Conservation (phyloP, 306 rosid species). For the Quercus dentata region DNA sequence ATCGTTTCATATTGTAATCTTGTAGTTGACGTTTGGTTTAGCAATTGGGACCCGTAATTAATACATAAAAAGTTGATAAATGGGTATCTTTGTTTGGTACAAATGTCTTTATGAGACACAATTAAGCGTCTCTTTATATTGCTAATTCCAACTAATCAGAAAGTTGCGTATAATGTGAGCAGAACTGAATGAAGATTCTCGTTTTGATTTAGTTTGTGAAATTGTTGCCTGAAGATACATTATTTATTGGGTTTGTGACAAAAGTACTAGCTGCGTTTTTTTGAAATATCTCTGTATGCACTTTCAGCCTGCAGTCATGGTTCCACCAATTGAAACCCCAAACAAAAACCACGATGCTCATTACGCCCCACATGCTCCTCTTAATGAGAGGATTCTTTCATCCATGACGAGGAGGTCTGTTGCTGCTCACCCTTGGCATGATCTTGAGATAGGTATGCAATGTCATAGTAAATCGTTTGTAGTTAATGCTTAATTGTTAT, state of each 20-base stretch:
- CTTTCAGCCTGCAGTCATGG: slow-evolving; percentile 49
- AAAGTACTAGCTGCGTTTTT: background rate
- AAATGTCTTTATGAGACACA: background rate
- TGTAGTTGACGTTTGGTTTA: too few relatives aligned
- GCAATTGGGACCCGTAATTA: background rate
- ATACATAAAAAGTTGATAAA: background rate
- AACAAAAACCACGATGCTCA: slow-evolving; percentile 32
- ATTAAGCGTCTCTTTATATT: background rate
- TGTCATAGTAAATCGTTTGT: background rate
- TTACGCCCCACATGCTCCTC: slow-evolving; percentile 55
- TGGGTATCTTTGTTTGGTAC: background rate
- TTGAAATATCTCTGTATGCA: background rate
- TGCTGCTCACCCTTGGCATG: slow-evolving; percentile 99
- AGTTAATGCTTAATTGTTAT: background rate
- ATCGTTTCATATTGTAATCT: too few relatives aligned
- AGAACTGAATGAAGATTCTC: too few relatives aligned
- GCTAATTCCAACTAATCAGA: background rate
- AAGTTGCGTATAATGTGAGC: background rate
- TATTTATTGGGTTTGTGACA: background rate
- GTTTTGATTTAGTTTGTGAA: background rate
- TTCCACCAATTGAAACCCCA: slow-evolving; percentile 68
- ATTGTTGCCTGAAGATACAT: background rate
- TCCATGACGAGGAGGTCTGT: slow-evolving; percentile 90
- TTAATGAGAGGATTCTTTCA: slow-evolving; percentile 93
- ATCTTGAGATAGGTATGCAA: slow-evolving; percentile 87